Percentiles rank a stretch among this genome's conserved stretches.
Conservation (phyloP, 441 rosid species). For the Pelargonium australe region DNA sequence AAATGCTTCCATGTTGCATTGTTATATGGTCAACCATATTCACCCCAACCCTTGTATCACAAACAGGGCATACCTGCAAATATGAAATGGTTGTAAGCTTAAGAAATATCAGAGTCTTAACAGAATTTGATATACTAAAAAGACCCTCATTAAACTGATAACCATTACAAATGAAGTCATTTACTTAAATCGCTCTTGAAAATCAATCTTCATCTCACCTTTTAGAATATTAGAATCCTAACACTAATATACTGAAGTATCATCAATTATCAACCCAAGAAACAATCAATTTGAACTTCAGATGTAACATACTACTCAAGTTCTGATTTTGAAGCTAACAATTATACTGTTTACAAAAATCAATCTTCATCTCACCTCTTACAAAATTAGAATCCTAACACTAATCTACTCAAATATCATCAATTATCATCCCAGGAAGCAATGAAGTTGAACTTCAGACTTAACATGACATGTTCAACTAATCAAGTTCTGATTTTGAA, state of each 20-base stretch:
- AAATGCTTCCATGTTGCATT: slow-evolving; percentile 28
- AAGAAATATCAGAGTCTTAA: not conserved
- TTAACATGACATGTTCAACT: not conserved
- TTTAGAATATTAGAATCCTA: not conserved
- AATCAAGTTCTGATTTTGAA: not conserved
- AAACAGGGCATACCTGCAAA: slow-evolving; percentile 39
- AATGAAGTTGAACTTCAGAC: not conserved
- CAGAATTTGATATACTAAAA: not conserved
- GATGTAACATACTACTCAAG: not conserved
- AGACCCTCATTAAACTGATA: slow-evolving; percentile 9
- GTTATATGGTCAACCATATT: slow-evolving; percentile 40
- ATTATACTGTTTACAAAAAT: not conserved
- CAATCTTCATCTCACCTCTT: not conserved
- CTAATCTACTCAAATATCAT: not conserved
- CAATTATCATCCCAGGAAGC: not conserved
- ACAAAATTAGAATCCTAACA: not conserved
- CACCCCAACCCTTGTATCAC: slow-evolving; percentile 27
- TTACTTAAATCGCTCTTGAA: not conserved
- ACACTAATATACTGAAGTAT: not conserved
- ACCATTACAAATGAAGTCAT: not conserved
- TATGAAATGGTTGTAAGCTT: slow-evolving; percentile 4
- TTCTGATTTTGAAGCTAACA: not conserved
- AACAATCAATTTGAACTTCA: not conserved
- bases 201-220: not conserved
- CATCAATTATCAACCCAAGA: not conserved